Evolutionary conservation across 352 stramenopile genomes (phyloP).

Genomic region (Globisporangium barbulae): DNA sequence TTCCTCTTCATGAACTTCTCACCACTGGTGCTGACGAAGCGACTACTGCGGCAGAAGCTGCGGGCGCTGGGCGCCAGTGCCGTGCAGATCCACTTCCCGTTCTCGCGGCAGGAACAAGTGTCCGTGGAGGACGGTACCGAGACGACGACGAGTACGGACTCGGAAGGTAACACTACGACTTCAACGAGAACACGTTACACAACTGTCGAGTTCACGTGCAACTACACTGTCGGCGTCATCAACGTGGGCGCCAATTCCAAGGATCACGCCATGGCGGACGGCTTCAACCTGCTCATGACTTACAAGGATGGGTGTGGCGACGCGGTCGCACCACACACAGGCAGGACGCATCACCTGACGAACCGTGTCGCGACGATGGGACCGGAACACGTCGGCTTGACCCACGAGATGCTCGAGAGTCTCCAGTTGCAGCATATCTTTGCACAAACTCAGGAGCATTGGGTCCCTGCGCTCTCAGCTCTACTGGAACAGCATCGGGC

Average conservation of each 20-base stretch:
- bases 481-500: slow-evolving; percentile 15
- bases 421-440: slow-evolving; percentile 23
- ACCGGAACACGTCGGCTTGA: slow-evolving; percentile 28
- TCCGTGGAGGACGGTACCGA: slow-evolving; percentile 30
- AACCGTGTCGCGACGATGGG: slow-evolving; percentile 30
- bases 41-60: slow-evolving; percentile 31
- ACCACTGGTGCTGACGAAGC: slow-evolving; percentile 21
- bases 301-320: slow-evolving; percentile 37
- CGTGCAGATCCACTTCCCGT: slow-evolving; percentile 28
- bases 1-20: slow-evolving; percentile 39
- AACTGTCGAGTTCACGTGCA: slow-evolving; percentile 30
- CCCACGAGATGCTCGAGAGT: slow-evolving; percentile 29
- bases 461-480: slow-evolving; percentile 15
- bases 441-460: slow-evolving; percentile 20
- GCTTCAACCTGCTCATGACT: slow-evolving; percentile 43
- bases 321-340: slow-evolving; percentile 27
- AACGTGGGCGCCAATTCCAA: slow-evolving; percentile 16
- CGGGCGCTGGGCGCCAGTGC: slow-evolving; percentile 22
- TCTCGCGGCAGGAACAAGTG: slow-evolving; percentile 29
- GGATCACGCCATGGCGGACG: slow-evolving; percentile 28
- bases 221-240: slow-evolving; percentile 26
- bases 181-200: slow-evolving; percentile 15
- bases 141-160: slow-evolving; percentile 20
- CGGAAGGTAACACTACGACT: slow-evolving; percentile 20
- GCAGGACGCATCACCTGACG: slow-evolving; percentile 25